Evolutionary conservation across 2,329 filamentous ascomycete species (phyloP).

Genomic region (Phialophora verrucosa): DNA sequence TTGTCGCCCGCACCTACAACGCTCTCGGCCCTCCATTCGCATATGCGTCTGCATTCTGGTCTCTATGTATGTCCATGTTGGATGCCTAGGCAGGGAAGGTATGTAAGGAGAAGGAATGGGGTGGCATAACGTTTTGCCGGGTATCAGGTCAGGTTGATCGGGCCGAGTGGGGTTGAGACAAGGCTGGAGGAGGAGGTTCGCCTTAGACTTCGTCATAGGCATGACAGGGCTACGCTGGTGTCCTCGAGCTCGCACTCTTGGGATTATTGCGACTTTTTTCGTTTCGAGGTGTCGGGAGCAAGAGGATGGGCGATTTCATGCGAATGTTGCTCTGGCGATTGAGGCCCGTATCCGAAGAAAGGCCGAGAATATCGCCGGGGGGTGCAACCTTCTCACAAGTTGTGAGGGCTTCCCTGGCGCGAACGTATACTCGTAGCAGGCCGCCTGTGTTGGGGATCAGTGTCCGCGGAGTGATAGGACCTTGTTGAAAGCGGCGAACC

Average conservation of each 20-base stretch:
- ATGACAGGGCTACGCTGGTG: too few relatives aligned
- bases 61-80: neutral
- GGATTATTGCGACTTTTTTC: too few relatives aligned
- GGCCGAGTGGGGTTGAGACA: too few relatives aligned
- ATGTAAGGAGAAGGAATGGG: neutral
- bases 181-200: too few relatives aligned
- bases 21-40: neutral
- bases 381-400: neutral
- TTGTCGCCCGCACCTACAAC: neutral
- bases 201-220: too few relatives aligned
- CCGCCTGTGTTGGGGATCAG: neutral
- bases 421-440: neutral
- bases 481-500: neutral
- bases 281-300: too few relatives aligned
- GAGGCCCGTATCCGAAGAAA: neutral
- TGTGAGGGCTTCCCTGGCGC: neutral
- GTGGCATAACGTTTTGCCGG: neutral
- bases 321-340: neutral
- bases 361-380: constrained; percentile 18
- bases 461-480: neutral
- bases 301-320: too few relatives aligned
- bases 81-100: neutral
- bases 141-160: too few relatives aligned
- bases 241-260: too few relatives aligned
- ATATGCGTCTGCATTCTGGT: neutral